These are phyloP conservation scores for Amylostereum areolatum DNA, from an alignment of 1,284 basidiomycete genomes.

Conservation along the genomic window DNA sequence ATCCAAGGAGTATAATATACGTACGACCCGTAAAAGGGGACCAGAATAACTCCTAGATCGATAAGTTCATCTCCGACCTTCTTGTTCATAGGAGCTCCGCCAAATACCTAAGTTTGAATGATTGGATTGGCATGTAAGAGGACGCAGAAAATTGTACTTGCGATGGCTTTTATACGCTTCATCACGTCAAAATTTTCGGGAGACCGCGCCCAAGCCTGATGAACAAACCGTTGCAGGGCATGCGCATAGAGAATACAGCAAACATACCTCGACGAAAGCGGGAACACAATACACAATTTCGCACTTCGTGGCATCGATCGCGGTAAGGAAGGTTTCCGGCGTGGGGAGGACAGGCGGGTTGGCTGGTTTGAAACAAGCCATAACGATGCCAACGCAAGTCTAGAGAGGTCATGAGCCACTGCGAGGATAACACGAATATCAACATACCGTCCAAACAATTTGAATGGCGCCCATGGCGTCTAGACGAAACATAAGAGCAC, in stretches of 20 bases:
- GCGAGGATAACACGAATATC: not conserved
- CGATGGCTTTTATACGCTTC: conserved; percentile 12
- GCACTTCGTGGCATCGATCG: conserved; percentile 11
- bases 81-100: conserved; percentile 14
- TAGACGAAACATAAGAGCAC: not conserved
- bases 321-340: conserved; percentile 18
- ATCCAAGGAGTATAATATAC: not conserved
- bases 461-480: not conserved
- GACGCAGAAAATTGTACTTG: conserved; percentile 11
- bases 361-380: conserved; percentile 18
- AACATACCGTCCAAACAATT: not conserved
- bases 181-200: conserved; percentile 8
- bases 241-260: not conserved
- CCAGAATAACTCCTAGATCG: conserved; percentile 8
- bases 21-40: conserved; percentile 14
- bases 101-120: conserved; percentile 8
- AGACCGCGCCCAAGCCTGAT: conserved; percentile 14
- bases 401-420: conserved; percentile 4
- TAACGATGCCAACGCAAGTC: conserved; percentile 19
- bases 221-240: not conserved
- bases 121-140: not conserved
- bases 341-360: conserved; percentile 19
- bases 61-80: conserved; percentile 11
- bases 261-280: conserved; percentile 22
- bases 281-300: conserved; percentile 21